Evolutionary conservation across 1,139 yeast genomes (phyloP), one percentile per base, ranked within the genome.

Genomic region (Candida gigantensis): DNA sequence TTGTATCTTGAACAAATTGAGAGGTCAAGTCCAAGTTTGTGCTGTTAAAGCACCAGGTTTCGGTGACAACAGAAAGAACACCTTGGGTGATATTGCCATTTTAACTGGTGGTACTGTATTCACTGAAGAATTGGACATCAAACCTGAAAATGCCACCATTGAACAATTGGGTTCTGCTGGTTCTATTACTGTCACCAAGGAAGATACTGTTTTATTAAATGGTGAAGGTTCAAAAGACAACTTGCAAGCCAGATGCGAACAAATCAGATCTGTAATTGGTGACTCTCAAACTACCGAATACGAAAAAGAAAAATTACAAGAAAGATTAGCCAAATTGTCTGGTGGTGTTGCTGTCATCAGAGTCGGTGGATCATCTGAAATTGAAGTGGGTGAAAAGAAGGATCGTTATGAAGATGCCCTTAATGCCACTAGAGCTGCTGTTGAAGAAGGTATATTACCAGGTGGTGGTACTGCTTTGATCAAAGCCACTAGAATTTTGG

Each of bases 391-490:
- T 61, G 99, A 92, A 77, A 94, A 92, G 96, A 92, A 92, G 77
- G 99, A 92, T 67, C 89, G 99, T 74, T 94, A 90, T 62, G 98
- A 94, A 57, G 99, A 92, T 73, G 98, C 99, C 34, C 79, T 92
- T 61, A 92, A 94, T 65, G 98, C 99, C 43, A 94, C 98, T 41
- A 89, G 98, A 74, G 98, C 99, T 52, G 99, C 99, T 47, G 98
- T 92, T 48, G 95, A 92, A 72, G 98, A 92, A 70, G 99, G 99
- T 74, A 92, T 94, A 60, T 79, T 92, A 54, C 98, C 98, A 63
- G 99, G 99, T 74, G 99, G 98, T 67, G 99, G 99, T 74, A 92
- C 97, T 52, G 98, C 98, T 49, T 79, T 92, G 63, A 81, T 90
- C 58, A 92, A 92, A 80, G 98, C 98, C 31, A 81, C 96, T 40